Conservation (phyloP, 495 filamentous ascomycete genomes). For the Annulohypoxylon bovei region DNA sequence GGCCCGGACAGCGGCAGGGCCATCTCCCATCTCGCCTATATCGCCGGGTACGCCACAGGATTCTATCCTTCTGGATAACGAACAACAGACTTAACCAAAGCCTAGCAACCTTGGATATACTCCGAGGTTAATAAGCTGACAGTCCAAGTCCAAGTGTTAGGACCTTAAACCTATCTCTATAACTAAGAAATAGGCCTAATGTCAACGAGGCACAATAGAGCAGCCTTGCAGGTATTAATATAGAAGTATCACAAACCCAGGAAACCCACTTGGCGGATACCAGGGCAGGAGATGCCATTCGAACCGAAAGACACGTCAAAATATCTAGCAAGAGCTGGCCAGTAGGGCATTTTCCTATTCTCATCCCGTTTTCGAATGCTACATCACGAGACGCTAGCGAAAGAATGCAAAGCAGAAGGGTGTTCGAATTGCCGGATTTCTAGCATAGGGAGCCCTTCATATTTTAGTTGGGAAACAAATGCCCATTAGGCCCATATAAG, state of each 20-base stretch:
- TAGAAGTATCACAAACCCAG: background rate
- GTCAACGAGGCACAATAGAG: background rate
- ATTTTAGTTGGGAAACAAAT: background rate
- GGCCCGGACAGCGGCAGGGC: slow-evolving; percentile 5
- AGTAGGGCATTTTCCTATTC: background rate
- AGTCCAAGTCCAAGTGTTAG: background rate
- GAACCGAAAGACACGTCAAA: background rate
- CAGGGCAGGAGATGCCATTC: background rate
- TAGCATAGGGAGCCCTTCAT: background rate
- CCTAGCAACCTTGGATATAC: slow-evolving; percentile 16
- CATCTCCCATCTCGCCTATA: background rate
- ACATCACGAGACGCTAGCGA: background rate
- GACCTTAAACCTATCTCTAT: background rate
- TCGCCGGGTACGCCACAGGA: slow-evolving; percentile 18
- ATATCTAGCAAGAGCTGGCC: background rate
- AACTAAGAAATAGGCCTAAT: background rate
- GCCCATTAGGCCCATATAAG: background rate
- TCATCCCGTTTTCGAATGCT: background rate
- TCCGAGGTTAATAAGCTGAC: background rate
- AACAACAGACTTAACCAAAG: slow-evolving; percentile 12
- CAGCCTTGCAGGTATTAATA: background rate
- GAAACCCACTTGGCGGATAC: background rate
- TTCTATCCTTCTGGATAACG: background rate
- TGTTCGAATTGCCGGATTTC: background rate
- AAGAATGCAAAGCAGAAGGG: background rate